Evolutionary conservation across 768 basidiomycete genomes (phyloP).

Genomic region (Myochromella boudieri): DNA sequence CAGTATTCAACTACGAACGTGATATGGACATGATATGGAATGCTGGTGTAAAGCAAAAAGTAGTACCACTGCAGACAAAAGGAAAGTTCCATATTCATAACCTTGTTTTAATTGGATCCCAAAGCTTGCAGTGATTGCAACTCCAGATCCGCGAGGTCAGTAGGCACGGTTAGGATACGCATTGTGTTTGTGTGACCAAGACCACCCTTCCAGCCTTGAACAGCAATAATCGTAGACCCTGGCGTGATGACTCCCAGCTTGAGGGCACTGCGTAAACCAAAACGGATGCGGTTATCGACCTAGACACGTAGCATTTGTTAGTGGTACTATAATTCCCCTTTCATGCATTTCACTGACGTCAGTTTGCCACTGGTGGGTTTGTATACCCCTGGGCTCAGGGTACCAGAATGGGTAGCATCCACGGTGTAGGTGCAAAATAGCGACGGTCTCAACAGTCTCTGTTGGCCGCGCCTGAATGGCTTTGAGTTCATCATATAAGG

Average conservation of each 20-base stretch:
- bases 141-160: slow-evolving; percentile 76
- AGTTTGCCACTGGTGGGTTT: slow-evolving; percentile 91
- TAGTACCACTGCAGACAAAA: slow-evolving; percentile 4
- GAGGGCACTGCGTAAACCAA: slow-evolving; percentile 82
- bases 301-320: slow-evolving; percentile 27
- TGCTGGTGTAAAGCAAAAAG: not conserved
- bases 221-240: slow-evolving; percentile 87
- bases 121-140: slow-evolving; percentile 54
- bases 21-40: too few species aligned
- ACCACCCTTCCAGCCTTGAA: slow-evolving; percentile 99
- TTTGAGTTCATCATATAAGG: slow-evolving; percentile 88
- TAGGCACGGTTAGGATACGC: slow-evolving; percentile 81
- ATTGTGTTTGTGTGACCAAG: slow-evolving; percentile 94
- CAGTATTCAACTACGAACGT: too few species aligned
- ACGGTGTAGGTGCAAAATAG: slow-evolving; percentile 94
- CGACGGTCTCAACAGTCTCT: slow-evolving; percentile 92
- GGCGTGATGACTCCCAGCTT: slow-evolving; percentile 84
- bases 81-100: not conserved
- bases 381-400: slow-evolving; percentile 88
- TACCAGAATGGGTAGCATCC: slow-evolving; percentile 98
- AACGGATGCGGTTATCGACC: slow-evolving; percentile 90
- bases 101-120: slow-evolving; percentile 14
- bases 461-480: slow-evolving; percentile 83
- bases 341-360: slow-evolving; percentile 60
- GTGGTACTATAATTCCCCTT: not conserved